Conservation (phyloP, 306 rosid species). For the Castanospermum australe region DNA sequence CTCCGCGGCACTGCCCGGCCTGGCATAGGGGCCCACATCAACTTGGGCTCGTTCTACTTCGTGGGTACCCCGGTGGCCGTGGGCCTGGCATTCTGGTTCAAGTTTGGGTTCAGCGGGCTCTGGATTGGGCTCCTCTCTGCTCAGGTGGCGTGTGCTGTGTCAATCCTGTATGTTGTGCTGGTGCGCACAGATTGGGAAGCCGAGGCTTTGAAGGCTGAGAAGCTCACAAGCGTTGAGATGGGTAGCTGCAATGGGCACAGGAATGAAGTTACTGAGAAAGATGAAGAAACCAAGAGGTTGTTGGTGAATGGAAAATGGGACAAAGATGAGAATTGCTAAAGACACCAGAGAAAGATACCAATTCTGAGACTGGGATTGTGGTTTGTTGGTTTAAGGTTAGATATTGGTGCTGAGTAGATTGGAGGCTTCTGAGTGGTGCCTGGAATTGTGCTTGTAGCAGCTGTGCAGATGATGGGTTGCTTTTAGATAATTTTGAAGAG, state of each 20-base stretch:
- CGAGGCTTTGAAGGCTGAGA: constrained; percentile 76
- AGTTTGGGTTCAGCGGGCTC: constrained; percentile 79
- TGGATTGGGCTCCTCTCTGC: constrained; percentile 93
- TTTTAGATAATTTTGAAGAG: not conserved
- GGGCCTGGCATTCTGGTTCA: constrained; percentile 74
- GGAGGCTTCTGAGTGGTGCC: constrained; percentile 6
- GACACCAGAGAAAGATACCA: not conserved
- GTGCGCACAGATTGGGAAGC: constrained; percentile 80
- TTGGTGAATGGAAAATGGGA: constrained; percentile 41
- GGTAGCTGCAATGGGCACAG: not conserved
- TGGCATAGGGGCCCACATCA: constrained; percentile 63
- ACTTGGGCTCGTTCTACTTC: constrained; percentile 67
- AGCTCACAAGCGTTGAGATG: constrained; percentile 42
- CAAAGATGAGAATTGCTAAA: constrained; percentile 36
- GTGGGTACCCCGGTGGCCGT: constrained; percentile 90
- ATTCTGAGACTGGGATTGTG: constrained; percentile 25
- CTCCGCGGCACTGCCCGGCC: constrained; percentile 86
- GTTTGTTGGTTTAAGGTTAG: not conserved
- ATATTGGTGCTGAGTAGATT: not conserved
- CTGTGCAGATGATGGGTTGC: not conserved
- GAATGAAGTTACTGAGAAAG: constrained; percentile 12
- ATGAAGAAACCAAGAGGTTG: constrained; percentile 51
- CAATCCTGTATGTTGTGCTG: constrained; percentile 67
- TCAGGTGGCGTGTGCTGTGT: constrained; percentile 73
- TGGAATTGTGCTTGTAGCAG: not conserved